Conservation (phyloP, 768 basidiomycete genomes). For the Mycena kentingensis region DNA sequence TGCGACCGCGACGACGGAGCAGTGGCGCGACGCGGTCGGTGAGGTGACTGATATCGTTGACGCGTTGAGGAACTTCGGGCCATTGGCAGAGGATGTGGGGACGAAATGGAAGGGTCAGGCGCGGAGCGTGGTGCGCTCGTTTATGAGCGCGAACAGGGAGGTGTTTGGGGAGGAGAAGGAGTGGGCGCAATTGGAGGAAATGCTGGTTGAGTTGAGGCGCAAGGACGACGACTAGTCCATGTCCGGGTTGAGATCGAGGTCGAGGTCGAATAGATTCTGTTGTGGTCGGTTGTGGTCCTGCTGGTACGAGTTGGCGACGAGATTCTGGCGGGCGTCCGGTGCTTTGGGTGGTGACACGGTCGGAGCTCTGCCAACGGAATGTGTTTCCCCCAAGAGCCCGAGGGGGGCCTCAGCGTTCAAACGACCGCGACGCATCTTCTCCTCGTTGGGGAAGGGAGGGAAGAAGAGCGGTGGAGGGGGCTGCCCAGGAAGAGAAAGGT, state of each 20-base stretch:
- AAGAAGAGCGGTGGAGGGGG: constrained; percentile 81
- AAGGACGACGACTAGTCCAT: constrained; percentile 25
- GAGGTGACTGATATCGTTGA: constrained; percentile 88
- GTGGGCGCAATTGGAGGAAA: constrained; percentile 66
- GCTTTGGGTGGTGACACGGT: constrained; percentile 58
- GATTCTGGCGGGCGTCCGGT: constrained; percentile 47
- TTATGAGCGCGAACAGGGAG: constrained; percentile 82
- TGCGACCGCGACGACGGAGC: too few species aligned
- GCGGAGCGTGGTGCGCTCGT: constrained; percentile 83
- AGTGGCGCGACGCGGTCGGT: constrained; percentile 73
- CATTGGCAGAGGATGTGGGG: constrained; percentile 50
- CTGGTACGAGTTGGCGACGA: constrained; percentile 68
- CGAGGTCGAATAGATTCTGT: constrained; percentile 72
- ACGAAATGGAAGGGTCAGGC: constrained; percentile 85
- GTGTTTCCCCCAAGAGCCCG: constrained; percentile 77
- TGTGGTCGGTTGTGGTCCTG: constrained; percentile 65
- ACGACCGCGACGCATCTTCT: constrained; percentile 83
- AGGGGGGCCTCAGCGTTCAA: constrained; percentile 81
- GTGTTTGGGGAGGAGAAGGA: constrained; percentile 86
- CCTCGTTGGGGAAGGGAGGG: constrained; percentile 89
- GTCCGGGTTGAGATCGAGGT: constrained; percentile 86
- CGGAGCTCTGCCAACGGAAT: constrained; percentile 74
- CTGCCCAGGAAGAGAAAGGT: constrained; percentile 67
- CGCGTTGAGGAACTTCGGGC: constrained; percentile 80
- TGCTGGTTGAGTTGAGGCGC: constrained; percentile 67